Base-by-base conservation (phyloP, 208 protist species). In the Balamuthia mandrillaris region DNA sequence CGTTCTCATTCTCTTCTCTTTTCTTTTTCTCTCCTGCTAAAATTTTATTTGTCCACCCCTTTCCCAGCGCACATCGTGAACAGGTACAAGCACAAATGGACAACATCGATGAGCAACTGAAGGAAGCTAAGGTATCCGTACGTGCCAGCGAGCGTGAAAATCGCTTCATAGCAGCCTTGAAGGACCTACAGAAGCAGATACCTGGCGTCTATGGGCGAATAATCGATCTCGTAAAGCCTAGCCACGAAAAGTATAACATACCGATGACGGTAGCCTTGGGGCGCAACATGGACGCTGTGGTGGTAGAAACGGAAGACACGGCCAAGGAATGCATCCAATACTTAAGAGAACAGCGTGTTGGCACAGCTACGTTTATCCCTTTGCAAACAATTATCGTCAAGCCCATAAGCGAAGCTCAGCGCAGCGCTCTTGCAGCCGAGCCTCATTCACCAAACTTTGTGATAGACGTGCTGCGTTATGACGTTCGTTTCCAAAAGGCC, bases 261-360 rank as follows among this genome's bases (percentile, higher is more conserved):
- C 97, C 98, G 2, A 90, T 98, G 1, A 96, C 96, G 10, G 94
- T 99, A 27, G 96, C 96, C 1, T 91, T 99, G 70, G 98, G 98
- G 37, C 96, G 95, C 49, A 94, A 97, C 52, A 93, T 98, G 47
- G 96, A 99, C 60, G 95, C 97, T 0, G 92, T 99, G 72, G 95
- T 99, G 16, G 96, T 98, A 7, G 97, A 99, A 60, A 96, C 90
- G 12, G 93, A 95, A 27, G 90, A 94, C 33, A 93, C 93, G 1
- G 96, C 97, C 0, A 93, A 96, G 42, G 93, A 92, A 44, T 99
- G 97, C 88, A 96, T 99, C 52, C 85, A 94, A 60, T 98, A 98
- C 88, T 75, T 99, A 29, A 98, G 97, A 84, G 96, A 98, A 81
- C 94, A 98, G 81, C 90, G 95, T 33, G 87, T 96, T 35, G 94